These are phyloP conservation scores for Erigeron canadensis DNA, from an alignment of 129 eudicot genomes.

Conservation along the genomic window DNA sequence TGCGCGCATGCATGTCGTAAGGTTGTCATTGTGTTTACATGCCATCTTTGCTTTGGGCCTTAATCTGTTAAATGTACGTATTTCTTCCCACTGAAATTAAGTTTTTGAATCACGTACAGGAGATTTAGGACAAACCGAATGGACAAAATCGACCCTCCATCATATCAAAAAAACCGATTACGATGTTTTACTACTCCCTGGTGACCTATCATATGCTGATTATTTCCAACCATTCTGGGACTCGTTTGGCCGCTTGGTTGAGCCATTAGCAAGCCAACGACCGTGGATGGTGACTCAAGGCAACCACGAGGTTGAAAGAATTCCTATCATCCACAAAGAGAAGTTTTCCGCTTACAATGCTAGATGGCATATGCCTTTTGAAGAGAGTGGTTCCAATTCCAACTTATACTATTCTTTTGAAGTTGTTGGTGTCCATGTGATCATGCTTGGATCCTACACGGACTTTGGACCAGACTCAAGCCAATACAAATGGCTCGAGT, in stretches of 20 bases:
- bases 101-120: slow-evolving; percentile 45
- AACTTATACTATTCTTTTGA: slow-evolving; percentile 71
- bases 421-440: slow-evolving; percentile 61
- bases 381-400: slow-evolving; percentile 66
- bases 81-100: background rate
- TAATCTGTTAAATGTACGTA: background rate
- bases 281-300: slow-evolving; percentile 97
- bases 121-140: slow-evolving; percentile 77
- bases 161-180: slow-evolving; percentile 50
- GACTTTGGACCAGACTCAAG: slow-evolving; percentile 52
- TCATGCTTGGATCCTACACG: slow-evolving; percentile 75
- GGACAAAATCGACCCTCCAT: slow-evolving; percentile 64
- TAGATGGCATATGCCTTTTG: slow-evolving; percentile 75
- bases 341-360: slow-evolving; percentile 62
- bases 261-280: slow-evolving; percentile 66
- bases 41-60: no score
- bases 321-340: slow-evolving; percentile 37
- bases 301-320: slow-evolving; percentile 73
- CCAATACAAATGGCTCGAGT: slow-evolving; percentile 65
- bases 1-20: no score
- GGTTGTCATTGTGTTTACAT: no score
- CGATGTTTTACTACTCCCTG: slow-evolving; percentile 64
- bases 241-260: slow-evolving; percentile 59
- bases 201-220: slow-evolving; percentile 75
- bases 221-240: slow-evolving; percentile 60